These are phyloP conservation scores for Cystobasidium pallidum DNA, from an alignment of 1,284 basidiomycete species.

Conservation along the genomic window DNA sequence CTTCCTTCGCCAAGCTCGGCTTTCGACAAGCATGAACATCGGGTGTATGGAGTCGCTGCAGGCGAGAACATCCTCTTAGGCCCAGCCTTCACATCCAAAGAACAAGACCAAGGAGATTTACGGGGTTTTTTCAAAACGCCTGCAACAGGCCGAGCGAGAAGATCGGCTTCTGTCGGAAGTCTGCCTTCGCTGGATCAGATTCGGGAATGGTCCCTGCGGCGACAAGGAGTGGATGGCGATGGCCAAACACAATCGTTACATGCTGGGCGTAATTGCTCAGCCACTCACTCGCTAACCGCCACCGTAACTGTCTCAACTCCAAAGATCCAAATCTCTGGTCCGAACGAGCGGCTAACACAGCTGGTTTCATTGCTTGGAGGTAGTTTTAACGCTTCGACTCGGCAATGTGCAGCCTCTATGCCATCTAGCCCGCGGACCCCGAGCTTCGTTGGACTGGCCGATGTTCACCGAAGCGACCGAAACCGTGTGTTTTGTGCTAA, in stretches of 20 bases:
- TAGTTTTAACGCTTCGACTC: neutral
- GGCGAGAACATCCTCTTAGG: too few relatives aligned
- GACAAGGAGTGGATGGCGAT: neutral
- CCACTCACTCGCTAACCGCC: neutral
- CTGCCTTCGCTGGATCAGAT: constrained; percentile 41
- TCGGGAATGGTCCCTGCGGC: constrained; percentile 27
- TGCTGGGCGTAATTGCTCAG: neutral
- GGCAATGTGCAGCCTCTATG: neutral
- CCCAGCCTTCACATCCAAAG: neutral
- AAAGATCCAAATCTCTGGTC: neutral
- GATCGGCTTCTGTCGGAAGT: constrained; percentile 33
- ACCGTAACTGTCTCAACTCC: neutral
- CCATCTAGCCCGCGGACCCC: constrained; percentile 5
- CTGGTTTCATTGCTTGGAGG: neutral
- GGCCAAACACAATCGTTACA: neutral
- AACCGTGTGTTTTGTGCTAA: constrained; percentile 26
- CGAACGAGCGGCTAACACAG: neutral
- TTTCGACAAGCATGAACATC: too few relatives aligned
- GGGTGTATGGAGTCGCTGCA: too few relatives aligned
- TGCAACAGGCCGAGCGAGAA: neutral
- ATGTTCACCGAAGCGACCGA: neutral
- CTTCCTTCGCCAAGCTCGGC: neutral
- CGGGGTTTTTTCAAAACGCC: neutral
- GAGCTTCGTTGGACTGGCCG: neutral
- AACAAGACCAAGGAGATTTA: neutral